Base-by-base conservation (phyloP, 306 rosid species). In the Cercis canadensis region DNA sequence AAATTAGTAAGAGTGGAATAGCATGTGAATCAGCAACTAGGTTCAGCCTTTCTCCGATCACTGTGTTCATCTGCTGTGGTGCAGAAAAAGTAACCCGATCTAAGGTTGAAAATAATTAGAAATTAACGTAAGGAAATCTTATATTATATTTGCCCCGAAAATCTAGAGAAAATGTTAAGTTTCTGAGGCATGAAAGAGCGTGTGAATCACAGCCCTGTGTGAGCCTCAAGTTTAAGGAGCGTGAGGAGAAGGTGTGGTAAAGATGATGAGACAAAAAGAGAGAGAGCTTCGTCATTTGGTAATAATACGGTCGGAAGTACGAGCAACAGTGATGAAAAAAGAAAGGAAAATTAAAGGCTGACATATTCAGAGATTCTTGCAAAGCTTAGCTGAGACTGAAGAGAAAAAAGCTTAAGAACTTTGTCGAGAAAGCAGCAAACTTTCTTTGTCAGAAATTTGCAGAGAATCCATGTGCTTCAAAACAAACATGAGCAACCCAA, bases 271-370 rank as follows among this genome's bases (percentile, higher is more conserved):
- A 70, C 57, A 66, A 64, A 62, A 73, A 51, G 52, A 52, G 60
- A 15, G 62, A 69, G 50, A 61, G 75, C 18, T 45, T 82, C 52
- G 88, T 85, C 82, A 86, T 86, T 78, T 64, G 85, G 81, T 60
- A 82, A 84, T 80, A 80, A 84, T 67, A 73, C 44, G 77, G 80
- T 67, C 73, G 86, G 81, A 70, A 55, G 75, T 85, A 85, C 80
- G 63, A 69, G 41, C 16, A 36, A 2, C 8, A 58, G 19, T 65
- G 14, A 49, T 44, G 39, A 17, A 62, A 33, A 41, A 46, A 15
- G 40, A 71, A 24, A 60, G 33, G 4, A 18, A 43, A 49, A 14
- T 34, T 7, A 36, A 70, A 67, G 33, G 79, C 84, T 81, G 84
- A 69, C 51, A n/a, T 13, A 18, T 45, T 62, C 78, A 73, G 74